Evolutionary conservation across 208 protist genomes (phyloP).

Genomic region (Acanthamoeba lenticulata): DNA sequence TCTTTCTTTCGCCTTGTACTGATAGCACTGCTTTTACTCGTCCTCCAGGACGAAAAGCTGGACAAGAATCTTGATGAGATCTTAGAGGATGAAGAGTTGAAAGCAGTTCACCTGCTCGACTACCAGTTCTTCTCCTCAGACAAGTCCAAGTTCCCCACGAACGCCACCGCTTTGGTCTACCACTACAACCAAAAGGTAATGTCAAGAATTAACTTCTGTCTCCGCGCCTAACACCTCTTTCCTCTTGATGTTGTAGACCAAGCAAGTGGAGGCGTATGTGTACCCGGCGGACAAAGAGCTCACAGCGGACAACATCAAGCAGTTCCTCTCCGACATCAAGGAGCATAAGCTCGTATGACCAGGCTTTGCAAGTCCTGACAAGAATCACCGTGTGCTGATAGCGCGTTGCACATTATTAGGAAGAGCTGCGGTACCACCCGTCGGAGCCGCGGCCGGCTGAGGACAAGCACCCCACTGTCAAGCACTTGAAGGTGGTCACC

Average conservation of each 20-base stretch:
- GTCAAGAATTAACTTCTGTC: no score
- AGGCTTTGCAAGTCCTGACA: neutral
- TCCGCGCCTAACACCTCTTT: no score
- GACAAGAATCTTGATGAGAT: neutral
- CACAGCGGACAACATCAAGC: neutral
- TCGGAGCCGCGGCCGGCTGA: neutral
- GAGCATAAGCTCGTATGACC: neutral
- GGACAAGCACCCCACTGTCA: neutral
- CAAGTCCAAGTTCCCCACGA: neutral
- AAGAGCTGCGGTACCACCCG: neutral
- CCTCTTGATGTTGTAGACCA: no score
- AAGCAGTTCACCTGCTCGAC: neutral
- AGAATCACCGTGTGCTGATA: no score
- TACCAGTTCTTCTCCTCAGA: slow-evolving; percentile 3
- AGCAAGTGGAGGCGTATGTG: neutral
- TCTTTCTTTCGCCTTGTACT: no score
- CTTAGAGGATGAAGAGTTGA: neutral
- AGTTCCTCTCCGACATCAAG: neutral
- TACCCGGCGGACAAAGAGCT: neutral
- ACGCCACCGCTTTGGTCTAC: neutral
- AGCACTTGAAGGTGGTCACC: neutral
- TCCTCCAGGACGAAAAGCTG: neutral
- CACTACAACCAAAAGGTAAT: neutral
- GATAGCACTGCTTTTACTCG: no score
- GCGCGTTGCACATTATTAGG: neutral